Conservation (phyloP, 768 basidiomycete species). For the Termitomyces sp. region DNA sequence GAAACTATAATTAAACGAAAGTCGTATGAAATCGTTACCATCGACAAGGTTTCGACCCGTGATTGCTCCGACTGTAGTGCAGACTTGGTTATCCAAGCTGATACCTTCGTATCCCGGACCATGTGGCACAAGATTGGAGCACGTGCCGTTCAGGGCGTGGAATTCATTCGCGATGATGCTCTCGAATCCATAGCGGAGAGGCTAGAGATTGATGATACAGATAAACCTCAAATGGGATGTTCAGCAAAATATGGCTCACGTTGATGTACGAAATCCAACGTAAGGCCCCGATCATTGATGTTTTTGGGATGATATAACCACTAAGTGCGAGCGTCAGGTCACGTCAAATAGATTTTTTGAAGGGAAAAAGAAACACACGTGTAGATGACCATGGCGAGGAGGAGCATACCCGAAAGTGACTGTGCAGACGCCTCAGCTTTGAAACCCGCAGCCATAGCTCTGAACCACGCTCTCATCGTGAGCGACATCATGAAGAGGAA, state of each 20-base stretch:
- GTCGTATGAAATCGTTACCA: conserved; percentile 46
- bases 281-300: conserved; percentile 63
- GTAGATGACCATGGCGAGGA: conserved; percentile 51
- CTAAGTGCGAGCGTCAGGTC: conserved; percentile 10
- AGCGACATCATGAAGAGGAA: conserved; percentile 53
- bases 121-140: conserved; percentile 52
- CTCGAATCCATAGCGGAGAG: conserved; percentile 72
- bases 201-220: conserved; percentile 29
- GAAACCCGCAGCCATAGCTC: conserved; percentile 57
- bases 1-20: conserved; percentile 43
- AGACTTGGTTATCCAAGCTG: conserved; percentile 63
- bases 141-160: conserved; percentile 56
- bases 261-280: conserved; percentile 65
- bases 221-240: not conserved
- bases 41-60: conserved; percentile 55
- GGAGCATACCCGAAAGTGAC: conserved; percentile 36
- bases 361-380: conserved; percentile 30
- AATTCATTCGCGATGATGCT: conserved; percentile 79
- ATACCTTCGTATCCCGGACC: conserved; percentile 59
- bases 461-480: conserved; percentile 74
- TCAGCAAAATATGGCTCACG: conserved; percentile 23
- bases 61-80: conserved; percentile 61
- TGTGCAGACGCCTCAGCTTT: conserved; percentile 56
- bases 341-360: not conserved
- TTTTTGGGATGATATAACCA: conserved; percentile 55